These are phyloP conservation scores for Ophiocordyceps sinensis DNA, from an alignment of 2,329 filamentous ascomycete genomes.

Conservation along the genomic window DNA sequence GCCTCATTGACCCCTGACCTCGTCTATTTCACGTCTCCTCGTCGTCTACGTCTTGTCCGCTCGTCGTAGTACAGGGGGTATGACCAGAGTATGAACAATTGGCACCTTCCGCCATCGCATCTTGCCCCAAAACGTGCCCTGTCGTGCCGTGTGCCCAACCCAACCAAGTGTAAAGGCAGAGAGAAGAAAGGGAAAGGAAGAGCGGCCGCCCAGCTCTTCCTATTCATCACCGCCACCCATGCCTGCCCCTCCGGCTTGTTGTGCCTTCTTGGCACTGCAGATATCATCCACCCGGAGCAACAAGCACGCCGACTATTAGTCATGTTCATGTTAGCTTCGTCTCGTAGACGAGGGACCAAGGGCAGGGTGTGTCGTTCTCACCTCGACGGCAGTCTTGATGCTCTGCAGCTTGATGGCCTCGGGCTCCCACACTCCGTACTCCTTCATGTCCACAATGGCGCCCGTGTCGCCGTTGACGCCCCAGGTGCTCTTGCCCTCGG, in stretches of 20 bases:
- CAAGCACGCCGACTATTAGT: constrained; percentile 65
- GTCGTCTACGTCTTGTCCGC: constrained; percentile 1
- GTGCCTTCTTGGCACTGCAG: constrained; percentile 84
- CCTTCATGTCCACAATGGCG: constrained; percentile 85
- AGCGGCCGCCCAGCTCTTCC: not conserved
- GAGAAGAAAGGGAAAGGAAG: not conserved
- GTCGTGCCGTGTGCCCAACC: not conserved
- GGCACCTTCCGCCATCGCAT: constrained; percentile 1
- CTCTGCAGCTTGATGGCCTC: constrained; percentile 97
- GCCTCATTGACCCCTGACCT: not conserved
- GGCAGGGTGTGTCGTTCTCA: constrained; percentile 25
- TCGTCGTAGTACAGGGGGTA: constrained; percentile 3
- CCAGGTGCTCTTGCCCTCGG: constrained; percentile 77
- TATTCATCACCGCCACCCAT: constrained; percentile 41
- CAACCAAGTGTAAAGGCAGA: not conserved
- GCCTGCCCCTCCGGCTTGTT: constrained; percentile 51
- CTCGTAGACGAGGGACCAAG: not conserved
- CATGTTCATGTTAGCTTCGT: constrained; percentile 16
- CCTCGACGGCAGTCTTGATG: constrained; percentile 97
- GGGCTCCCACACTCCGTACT: constrained; percentile 96
- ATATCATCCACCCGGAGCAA: constrained; percentile 95
- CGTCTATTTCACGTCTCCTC: constrained; percentile 2
- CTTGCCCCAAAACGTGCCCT: constrained; percentile 2
- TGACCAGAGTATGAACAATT: constrained; percentile 4
- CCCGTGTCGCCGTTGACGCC: constrained; percentile 95